Base-by-base conservation (phyloP, 176 grass and related monocot species). In the Zoysia pacifica region DNA sequence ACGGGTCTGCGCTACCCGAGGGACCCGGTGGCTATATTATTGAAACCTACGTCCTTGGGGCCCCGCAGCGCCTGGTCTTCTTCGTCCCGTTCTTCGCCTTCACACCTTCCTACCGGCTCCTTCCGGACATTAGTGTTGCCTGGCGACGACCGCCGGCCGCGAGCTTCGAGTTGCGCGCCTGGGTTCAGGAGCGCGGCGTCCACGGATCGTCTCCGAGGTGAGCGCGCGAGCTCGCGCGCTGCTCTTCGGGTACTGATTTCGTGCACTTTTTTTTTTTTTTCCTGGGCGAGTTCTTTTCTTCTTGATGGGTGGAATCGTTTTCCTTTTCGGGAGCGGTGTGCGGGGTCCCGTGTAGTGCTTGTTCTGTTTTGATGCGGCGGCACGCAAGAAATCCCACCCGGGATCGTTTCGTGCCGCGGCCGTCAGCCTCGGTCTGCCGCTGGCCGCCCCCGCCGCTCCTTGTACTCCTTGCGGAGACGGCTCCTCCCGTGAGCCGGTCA, bases 361-460 rank as follows among this genome's bases (percentile, higher is more conserved):
- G 86, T 72, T 2, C 52, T 2, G 68, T 75, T 62, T 72, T 79
- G 44, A 69, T 69, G 62, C 62, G 81, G 28, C 13, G 13, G 61
- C 86, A 88, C 81, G 86, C 86, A 88, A 88, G 72, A 78, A 53
- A 78, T 84, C 82, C 46, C 39, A 58, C 39, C 19, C 62, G 0
- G 16, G 81, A 60, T 69, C 53, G 69, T 73, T 80, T 69, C 81
- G 69, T 63, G 53, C 62, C 39, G 38, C 52, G 51, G 66, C 79
- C 58, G 73, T 77, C 85, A 63, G 63, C 71, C 53, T 81, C 72
- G 72, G 19, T 43, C 67, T 79, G 28, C 28, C 28, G 80, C 52
- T 54, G 86, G 75, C 69, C 42, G 44, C 48, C 64, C 42, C 68
- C 42, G 68, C 75, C 81, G 28, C 59, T 73, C 67, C 60, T 28